Percentiles rank a stretch among this genome's conserved stretches.
Evolutionary conservation across 73 alveolate species (phyloP).

Genomic region (Tetrahymena thermophila): DNA sequence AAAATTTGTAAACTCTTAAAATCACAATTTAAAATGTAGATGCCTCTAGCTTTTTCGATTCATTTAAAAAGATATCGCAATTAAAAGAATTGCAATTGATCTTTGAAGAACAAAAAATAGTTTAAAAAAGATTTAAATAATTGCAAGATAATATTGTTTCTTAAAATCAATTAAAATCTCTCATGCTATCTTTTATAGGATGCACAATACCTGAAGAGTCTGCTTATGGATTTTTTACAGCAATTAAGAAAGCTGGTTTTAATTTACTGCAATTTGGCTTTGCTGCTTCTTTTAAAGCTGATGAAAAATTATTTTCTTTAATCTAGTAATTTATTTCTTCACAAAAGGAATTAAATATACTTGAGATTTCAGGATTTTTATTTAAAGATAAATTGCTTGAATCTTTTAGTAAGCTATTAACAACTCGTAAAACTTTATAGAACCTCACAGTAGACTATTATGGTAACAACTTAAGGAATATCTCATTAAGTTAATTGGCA

Average conservation of each 20-base stretch:
- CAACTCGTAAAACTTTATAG: background rate
- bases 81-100: background rate
- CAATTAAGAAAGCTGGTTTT: background rate
- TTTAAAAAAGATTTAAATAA: background rate
- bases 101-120: background rate
- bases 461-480: background rate
- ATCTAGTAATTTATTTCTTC: background rate
- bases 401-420: background rate
- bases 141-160: background rate
- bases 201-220: background rate
- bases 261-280: background rate
- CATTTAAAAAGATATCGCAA: background rate
- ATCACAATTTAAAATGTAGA: background rate
- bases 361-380: background rate
- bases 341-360: background rate
- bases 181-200: background rate
- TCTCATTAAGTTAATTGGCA: background rate
- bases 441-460: background rate
- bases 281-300: background rate
- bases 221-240: background rate
- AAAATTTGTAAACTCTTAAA: background rate
- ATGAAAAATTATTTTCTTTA: background rate
- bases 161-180: background rate
- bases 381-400: background rate
- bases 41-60: background rate